Conservation (phyloP, 768 basidiomycete species). For the Rhizopogon vulgaris region DNA sequence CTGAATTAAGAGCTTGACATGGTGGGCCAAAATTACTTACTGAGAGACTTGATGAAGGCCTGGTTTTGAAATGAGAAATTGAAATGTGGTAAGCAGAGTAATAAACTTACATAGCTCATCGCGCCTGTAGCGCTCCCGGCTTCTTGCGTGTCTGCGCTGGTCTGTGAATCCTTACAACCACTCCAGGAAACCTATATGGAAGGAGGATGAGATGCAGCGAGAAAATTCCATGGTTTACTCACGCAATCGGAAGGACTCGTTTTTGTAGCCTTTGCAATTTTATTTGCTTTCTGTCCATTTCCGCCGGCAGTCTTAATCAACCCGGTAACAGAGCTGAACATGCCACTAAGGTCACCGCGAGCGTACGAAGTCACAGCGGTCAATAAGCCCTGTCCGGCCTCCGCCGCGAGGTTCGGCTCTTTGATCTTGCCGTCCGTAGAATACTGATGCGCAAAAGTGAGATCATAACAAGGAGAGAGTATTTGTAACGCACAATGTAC, state of each 20-base stretch:
- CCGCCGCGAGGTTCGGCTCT: conserved; percentile 83
- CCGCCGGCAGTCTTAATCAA: conserved; percentile 74
- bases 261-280: conserved; percentile 54
- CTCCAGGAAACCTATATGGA: conserved; percentile 69
- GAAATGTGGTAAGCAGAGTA: neutral
- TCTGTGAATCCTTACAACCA: conserved; percentile 76
- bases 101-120: conserved; percentile 63
- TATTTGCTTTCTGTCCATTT: conserved; percentile 53
- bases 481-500: conserved; percentile 44
- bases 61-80: conserved; percentile 9
- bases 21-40: conserved; percentile 25
- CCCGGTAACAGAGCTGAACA: conserved; percentile 66
- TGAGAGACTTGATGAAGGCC: conserved; percentile 55
- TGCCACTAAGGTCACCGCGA: conserved; percentile 73
- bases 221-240: conserved; percentile 23
- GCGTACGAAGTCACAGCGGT: conserved; percentile 72
- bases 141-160: conserved; percentile 73
- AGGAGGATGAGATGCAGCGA: neutral
- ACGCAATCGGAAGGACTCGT: conserved; percentile 85
- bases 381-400: conserved; percentile 84
- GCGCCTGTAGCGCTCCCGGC: conserved; percentile 65
- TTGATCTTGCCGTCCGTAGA: conserved; percentile 94
- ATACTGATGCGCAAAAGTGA: conserved; percentile 43
- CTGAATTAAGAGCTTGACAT: neutral
- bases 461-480: neutral